A percentile compares a stretch with the other conserved stretches of the same genome.
These are phyloP conservation scores for Chalciporus sphaerocephalus DNA, from an alignment of 768 basidiomycete genomes.

Conservation along the genomic window DNA sequence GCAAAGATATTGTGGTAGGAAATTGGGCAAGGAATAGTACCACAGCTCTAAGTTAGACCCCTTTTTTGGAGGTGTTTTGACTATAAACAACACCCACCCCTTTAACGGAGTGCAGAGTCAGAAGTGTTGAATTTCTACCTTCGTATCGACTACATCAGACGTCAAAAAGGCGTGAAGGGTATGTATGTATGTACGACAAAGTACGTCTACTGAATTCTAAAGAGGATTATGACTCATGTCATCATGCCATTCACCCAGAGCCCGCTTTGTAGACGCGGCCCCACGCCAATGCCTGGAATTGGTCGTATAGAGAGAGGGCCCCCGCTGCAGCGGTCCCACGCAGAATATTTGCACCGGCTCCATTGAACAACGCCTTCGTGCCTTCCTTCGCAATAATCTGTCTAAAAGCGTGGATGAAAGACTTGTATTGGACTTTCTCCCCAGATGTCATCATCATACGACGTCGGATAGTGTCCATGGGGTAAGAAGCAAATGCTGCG, in stretches of 20 bases:
- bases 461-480: conserved; percentile 42
- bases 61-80: not conserved
- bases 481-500: conserved; percentile 39
- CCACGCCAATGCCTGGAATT: conserved; percentile 54
- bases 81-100: not conserved
- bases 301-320: conserved; percentile 62
- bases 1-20: not conserved
- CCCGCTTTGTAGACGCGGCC: conserved; percentile 55
- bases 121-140: no score
- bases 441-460: conserved; percentile 49
- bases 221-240: not conserved
- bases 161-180: not conserved
- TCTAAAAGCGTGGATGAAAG: conserved; percentile 36
- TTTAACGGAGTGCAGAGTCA: no score
- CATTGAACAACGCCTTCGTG: conserved; percentile 39
- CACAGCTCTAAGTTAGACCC: not conserved
- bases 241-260: conserved; percentile 13
- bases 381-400: conserved; percentile 43
- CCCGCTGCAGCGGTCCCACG: conserved; percentile 50
- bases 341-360: conserved; percentile 53
- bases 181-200: not conserved
- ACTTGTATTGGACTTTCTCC: conserved; percentile 37
- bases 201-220: not conserved
- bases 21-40: not conserved
- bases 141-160: no score